Conservation (phyloP, 2,329 filamentous ascomycete genomes). For the Botrytis sinoallii region DNA sequence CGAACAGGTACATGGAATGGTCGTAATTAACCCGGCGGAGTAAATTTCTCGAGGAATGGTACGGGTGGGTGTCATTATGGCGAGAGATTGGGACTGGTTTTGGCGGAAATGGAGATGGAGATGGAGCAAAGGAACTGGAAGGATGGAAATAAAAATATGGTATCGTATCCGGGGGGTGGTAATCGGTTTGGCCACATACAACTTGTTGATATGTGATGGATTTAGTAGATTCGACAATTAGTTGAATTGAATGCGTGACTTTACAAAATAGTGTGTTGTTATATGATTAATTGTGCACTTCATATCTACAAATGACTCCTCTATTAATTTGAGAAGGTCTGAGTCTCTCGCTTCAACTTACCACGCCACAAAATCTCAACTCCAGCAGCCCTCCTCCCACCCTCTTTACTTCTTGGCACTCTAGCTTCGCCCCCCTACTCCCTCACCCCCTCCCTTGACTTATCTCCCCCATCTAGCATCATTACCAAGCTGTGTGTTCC, state of each 20-base stretch:
- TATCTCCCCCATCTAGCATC: accelerated
- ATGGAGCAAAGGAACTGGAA: background rate
- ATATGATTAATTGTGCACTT: background rate
- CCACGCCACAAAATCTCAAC: too few relatives aligned
- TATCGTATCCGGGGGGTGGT: background rate
- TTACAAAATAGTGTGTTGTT: background rate
- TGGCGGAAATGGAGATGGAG: too few relatives aligned
- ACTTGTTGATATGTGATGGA: background rate
- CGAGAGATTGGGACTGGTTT: background rate
- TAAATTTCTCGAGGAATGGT: too few relatives aligned
- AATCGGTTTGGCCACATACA: background rate
- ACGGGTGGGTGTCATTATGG: too few relatives aligned
- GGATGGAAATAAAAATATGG: background rate
- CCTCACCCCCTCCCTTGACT: too few relatives aligned
- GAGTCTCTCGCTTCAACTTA: background rate
- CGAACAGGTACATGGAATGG: too few relatives aligned
- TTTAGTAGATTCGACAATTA: background rate
- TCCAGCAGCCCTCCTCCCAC: background rate
- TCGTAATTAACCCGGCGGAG: too few relatives aligned
- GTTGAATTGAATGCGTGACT: background rate
- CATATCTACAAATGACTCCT: background rate
- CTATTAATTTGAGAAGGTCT: accelerated
- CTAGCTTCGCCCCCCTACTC: background rate
- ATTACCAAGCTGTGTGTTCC: accelerated
- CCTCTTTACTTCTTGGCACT: background rate